These are phyloP conservation scores for Tephrocybe sp. DNA, from an alignment of 768 basidiomycete genomes.

Conservation along the genomic window DNA sequence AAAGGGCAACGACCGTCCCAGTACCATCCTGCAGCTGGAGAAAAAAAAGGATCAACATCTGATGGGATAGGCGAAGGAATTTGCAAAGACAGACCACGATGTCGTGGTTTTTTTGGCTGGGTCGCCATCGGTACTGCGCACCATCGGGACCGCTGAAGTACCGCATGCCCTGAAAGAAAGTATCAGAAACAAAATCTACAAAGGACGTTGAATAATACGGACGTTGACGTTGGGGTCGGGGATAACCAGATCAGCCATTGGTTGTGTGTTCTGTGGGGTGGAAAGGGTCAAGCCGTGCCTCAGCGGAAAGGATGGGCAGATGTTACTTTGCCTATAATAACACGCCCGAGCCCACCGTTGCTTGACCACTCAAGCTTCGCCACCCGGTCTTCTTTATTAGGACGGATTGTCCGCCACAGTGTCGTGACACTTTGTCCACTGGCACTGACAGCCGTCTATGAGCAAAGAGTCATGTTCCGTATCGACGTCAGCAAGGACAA, in stretches of 20 bases:
- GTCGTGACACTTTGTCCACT: conserved; percentile 74
- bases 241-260: conserved; percentile 82
- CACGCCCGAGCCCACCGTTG: conserved; percentile 80
- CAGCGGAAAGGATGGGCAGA: conserved; percentile 10
- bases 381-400: conserved; percentile 84
- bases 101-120: conserved; percentile 55
- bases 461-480: conserved; percentile 16
- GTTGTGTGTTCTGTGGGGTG: conserved; percentile 58
- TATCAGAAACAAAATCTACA: conserved; percentile 7
- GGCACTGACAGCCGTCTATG: conserved; percentile 61
- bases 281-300: conserved; percentile 25
- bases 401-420: conserved; percentile 75
- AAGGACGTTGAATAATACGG: conserved; percentile 24
- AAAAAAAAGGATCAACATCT: conserved; percentile 13
- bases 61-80: conserved; percentile 17
- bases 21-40: conserved; percentile 69
- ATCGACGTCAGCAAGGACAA: conserved; percentile 14
- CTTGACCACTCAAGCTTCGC: conserved; percentile 86
- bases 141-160: conserved; percentile 84
- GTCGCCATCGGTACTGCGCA: conserved; percentile 76
- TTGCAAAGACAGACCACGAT: conserved; percentile 47
- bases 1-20: conserved; percentile 72
- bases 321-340: conserved; percentile 78
- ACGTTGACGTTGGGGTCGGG: conserved; percentile 62
- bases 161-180: conserved; percentile 49